Percentiles rank a stretch among this genome's conserved stretches.
phyloP scores from a whole-genome alignment of 176 grass and related monocot species.

The Pharus latifolius region DNA sequence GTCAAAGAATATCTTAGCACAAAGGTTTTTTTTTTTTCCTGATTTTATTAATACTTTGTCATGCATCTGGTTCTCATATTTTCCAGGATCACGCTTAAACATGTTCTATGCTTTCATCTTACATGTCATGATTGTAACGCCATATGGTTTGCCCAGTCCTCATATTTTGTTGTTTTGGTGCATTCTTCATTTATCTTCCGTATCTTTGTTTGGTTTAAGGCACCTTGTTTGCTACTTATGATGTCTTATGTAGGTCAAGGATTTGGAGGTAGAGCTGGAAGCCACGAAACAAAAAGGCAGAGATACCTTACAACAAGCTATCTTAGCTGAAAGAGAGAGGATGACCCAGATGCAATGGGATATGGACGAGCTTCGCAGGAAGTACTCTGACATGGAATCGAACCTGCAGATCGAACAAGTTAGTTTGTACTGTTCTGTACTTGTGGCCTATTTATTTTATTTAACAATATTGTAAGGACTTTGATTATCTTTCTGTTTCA shows the following conservation, averaged over 20 bases:
- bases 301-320: conserved; percentile 80
- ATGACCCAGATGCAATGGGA: conserved; percentile 97
- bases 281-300: conserved; percentile 76
- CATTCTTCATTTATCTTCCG: not conserved
- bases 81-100: conserved; percentile 5
- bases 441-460: conserved; percentile 6
- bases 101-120: not conserved
- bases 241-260: conserved; percentile 70
- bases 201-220: not conserved
- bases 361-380: conserved; percentile 91
- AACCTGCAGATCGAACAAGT: conserved; percentile 68
- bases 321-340: conserved; percentile 84
- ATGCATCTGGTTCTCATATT: not conserved
- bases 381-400: conserved; percentile 80
- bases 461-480: not conserved
- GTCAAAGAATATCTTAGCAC: conserved; percentile 96
- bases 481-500: not conserved
- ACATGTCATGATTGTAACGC: not conserved
- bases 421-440: not conserved
- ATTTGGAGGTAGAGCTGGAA: conserved; percentile 97
- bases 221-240: conserved; percentile 7
- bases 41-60: not conserved
- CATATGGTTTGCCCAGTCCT: not conserved
- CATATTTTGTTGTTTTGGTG: conserved; percentile 2
- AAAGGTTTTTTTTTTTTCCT: conserved; percentile 54